phyloP scores from a whole-genome alignment of 768 basidiomycete species.

The Cystobasidium onofrii region DNA sequence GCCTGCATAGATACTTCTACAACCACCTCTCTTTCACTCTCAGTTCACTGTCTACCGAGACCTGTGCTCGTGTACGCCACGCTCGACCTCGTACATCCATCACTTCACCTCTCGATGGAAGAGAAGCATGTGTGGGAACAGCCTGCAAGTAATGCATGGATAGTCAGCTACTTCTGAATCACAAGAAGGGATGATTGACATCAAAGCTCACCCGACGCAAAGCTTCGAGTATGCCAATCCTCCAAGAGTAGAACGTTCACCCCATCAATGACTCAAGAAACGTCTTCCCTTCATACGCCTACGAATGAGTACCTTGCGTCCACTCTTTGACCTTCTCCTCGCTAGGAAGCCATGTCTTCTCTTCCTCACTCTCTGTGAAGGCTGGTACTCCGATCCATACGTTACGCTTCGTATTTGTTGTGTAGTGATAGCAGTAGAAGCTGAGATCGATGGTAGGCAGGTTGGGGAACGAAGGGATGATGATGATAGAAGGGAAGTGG shows the following conservation, averaged over 20 bases:
- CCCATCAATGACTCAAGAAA: conserved; percentile 24
- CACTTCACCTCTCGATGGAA: neutral
- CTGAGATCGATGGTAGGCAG: neutral
- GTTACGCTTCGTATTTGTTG: conserved; percentile 45
- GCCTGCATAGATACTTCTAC: too few species aligned
- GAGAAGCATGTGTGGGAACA: neutral
- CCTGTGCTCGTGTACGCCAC: neutral
- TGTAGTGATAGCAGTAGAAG: neutral
- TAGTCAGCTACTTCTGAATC: neutral
- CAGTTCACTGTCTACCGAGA: too few species aligned
- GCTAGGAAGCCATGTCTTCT: conserved; percentile 84
- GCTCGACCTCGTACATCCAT: neutral
- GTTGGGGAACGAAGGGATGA: neutral
- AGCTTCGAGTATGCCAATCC: neutral
- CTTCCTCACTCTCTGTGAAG: conserved; percentile 88
- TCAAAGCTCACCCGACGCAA: neutral
- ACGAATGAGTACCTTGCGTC: conserved; percentile 27
- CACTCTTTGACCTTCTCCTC: conserved; percentile 44
- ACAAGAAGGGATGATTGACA: neutral
- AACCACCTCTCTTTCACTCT: too few species aligned
- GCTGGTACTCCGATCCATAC: conserved; percentile 86
- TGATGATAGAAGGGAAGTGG: neutral
- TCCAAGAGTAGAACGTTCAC: too few species aligned
- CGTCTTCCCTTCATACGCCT: conserved; percentile 23
- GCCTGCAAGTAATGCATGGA: too few species aligned